Evolutionary conservation across 2,329 filamentous ascomycete species (phyloP).

Genomic region (Epichloe brachyelytri): DNA sequence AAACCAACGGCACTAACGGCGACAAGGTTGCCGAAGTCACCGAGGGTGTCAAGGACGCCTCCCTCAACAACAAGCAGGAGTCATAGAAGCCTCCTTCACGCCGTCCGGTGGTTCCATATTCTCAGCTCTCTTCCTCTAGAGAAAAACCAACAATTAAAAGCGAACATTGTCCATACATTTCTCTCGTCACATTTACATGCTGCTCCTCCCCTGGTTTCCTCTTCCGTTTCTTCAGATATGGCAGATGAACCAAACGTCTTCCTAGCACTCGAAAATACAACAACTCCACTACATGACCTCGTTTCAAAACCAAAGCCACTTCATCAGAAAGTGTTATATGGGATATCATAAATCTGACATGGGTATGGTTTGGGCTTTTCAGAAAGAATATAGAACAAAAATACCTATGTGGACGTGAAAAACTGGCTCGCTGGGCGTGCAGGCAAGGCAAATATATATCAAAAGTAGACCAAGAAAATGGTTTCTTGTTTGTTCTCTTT

Average conservation of each 20-base stretch:
- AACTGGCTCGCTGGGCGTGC: too few relatives aligned
- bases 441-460: background rate
- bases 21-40: conserved; percentile 42
- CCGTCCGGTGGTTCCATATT: background rate
- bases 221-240: too few relatives aligned
- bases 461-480: background rate
- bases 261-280: too few relatives aligned
- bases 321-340: too few relatives aligned
- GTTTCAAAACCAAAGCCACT: too few relatives aligned
- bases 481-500: background rate
- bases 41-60: conserved; percentile 36
- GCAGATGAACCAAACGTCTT: too few relatives aligned
- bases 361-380: too few relatives aligned
- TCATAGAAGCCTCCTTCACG: conserved; percentile 17
- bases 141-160: background rate
- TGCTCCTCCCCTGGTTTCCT: too few relatives aligned
- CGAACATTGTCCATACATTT: too few relatives aligned
- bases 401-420: background rate
- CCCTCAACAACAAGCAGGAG: conserved; percentile 39
- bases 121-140: background rate
- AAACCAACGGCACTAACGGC: conserved; percentile 31
- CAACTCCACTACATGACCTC: too few relatives aligned
- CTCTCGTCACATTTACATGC: too few relatives aligned
- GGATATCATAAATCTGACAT: too few relatives aligned
- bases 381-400: background rate